phyloP scores from a whole-genome alignment of 2,329 filamentous ascomycete species.

The Geoglossum cookeanum region DNA sequence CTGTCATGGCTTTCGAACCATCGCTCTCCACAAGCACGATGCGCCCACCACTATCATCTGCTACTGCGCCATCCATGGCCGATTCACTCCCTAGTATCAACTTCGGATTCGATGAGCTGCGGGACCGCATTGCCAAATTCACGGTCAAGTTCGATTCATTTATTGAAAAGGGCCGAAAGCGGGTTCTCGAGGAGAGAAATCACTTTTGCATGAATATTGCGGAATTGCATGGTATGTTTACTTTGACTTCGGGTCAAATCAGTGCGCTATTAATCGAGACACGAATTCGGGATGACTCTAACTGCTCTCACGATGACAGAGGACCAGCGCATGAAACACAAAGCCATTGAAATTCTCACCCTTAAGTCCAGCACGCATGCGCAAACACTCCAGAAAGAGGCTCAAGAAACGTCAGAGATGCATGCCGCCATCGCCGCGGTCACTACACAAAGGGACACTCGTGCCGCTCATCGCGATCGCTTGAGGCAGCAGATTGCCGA shows the following conservation, averaged over 20 bases:
- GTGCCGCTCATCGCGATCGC: slow-evolving; percentile 35
- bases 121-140: slow-evolving; percentile 87
- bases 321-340: slow-evolving; percentile 76
- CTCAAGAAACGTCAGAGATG: slow-evolving; percentile 44
- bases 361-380: slow-evolving; percentile 52
- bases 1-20: slow-evolving; percentile 43
- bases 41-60: slow-evolving; percentile 34
- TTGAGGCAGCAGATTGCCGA: slow-evolving; percentile 44
- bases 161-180: slow-evolving; percentile 77
- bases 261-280: slow-evolving; percentile 6
- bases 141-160: slow-evolving; percentile 81
- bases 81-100: slow-evolving; percentile 74
- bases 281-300: slow-evolving; percentile 4
- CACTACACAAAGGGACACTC: slow-evolving; percentile 39
- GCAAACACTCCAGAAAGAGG: slow-evolving; percentile 57
- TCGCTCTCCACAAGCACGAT: slow-evolving; percentile 45
- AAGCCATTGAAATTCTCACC: slow-evolving; percentile 66
- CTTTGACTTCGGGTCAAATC: neutral
- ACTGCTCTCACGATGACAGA: slow-evolving; percentile 31
- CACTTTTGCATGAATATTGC: slow-evolving; percentile 80
- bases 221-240: slow-evolving; percentile 60
- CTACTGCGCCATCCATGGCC: slow-evolving; percentile 45
- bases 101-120: slow-evolving; percentile 90
- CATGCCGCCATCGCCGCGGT: slow-evolving; percentile 40
- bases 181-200: slow-evolving; percentile 81